Evolutionary conservation across 169 alveolate species (phyloP).

Genomic region (Plasmodium relictum): DNA sequence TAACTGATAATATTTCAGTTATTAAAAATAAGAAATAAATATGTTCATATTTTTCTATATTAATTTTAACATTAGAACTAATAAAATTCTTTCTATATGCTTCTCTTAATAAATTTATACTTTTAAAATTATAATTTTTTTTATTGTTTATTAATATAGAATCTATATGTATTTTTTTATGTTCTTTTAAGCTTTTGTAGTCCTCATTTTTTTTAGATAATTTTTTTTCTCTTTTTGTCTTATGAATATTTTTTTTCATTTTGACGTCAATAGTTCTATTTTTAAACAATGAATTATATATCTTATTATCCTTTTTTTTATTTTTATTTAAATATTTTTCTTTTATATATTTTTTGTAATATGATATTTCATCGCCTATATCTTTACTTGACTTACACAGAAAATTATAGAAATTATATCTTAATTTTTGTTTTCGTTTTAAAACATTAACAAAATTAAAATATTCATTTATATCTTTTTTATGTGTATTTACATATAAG

Average conservation of each 20-base stretch:
- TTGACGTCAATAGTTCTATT: conserved; percentile 23
- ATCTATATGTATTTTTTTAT: conserved; percentile 10
- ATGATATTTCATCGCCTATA: conserved; percentile 43
- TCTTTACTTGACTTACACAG: conserved; percentile 29
- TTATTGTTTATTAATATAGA: conserved; percentile 32
- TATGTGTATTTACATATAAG: conserved; percentile 56
- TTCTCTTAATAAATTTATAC: conserved; percentile 64
- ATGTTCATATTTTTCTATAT: conserved; percentile 76
- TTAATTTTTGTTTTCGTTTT: conserved; percentile 55
- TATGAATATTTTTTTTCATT: conserved; percentile 43
- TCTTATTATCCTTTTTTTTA: conserved; percentile 58
- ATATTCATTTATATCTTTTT: conserved; percentile 73
- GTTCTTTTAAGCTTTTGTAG: conserved; percentile 5
- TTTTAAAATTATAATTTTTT: conserved; percentile 43
- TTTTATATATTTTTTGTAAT: conserved; percentile 55
- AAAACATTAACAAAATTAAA: conserved; percentile 57
- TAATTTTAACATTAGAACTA: conserved; percentile 49
- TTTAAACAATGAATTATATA: conserved; percentile 45
- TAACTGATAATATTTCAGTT: conserved; percentile 55
- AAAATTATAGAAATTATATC: conserved; percentile 45
- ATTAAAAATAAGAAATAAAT: conserved; percentile 49
- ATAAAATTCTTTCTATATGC: conserved; percentile 43
- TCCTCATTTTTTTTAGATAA: conserved; percentile 18
- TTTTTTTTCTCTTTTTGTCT: conserved; percentile 9
- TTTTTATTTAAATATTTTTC: conserved; percentile 49